phyloP scores from a whole-genome alignment of 768 basidiomycete genomes.

The Leucosporidium yakuticum region DNA sequence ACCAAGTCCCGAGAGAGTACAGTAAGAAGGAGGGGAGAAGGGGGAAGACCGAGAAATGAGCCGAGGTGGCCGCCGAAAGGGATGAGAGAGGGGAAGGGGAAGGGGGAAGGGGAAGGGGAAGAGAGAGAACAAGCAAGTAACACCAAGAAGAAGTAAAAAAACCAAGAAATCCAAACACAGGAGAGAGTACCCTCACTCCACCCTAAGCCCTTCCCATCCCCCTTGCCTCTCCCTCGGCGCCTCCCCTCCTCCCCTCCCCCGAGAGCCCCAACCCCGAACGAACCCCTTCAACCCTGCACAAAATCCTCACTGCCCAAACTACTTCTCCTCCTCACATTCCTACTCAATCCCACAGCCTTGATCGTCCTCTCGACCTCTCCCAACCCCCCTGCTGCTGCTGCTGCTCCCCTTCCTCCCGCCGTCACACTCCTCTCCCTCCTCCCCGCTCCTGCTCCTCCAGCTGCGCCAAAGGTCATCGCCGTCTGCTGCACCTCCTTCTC shows the following conservation, averaged over 20 bases:
- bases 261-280: neutral
- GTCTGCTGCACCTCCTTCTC: neutral
- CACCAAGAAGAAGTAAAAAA: neutral
- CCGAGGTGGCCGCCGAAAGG: too few species aligned
- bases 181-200: too few species aligned
- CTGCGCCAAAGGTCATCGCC: neutral
- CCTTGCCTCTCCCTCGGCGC: neutral
- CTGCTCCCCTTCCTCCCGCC: neutral
- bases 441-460: neutral
- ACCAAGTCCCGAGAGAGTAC: too few species aligned
- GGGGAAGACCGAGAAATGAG: too few species aligned
- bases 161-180: neutral
- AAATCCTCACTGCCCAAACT: conserved; percentile 18
- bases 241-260: too few species aligned
- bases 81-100: too few species aligned
- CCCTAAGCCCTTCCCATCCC: neutral
- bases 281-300: neutral
- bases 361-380: neutral
- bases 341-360: conserved; percentile 4
- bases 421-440: neutral
- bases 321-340: conserved; percentile 19
- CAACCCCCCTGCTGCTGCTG: neutral
- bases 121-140: too few species aligned
- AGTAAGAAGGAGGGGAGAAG: too few species aligned
- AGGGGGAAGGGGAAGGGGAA: too few species aligned